These are phyloP conservation scores for Apiospora rasikravindrae DNA, from an alignment of 2,329 filamentous ascomycete genomes.

Conservation along the genomic window DNA sequence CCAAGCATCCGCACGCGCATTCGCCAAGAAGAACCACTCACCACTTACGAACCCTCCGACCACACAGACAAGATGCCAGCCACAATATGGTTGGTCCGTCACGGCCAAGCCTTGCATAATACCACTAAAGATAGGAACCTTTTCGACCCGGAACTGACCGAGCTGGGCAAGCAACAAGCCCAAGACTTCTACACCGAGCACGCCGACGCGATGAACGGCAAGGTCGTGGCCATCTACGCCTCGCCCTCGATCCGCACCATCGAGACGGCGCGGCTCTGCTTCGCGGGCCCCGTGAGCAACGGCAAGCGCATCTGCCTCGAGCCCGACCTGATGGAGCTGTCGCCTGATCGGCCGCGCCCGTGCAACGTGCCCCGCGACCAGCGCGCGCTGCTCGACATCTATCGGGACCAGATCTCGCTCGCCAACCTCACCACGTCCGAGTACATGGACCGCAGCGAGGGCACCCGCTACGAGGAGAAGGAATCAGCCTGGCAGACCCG, in stretches of 20 bases:
- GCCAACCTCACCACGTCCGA: background rate
- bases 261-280: background rate
- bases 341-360: fast-evolving
- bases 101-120: background rate
- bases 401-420: background rate
- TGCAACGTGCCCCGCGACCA: background rate
- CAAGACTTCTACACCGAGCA: background rate
- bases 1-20: background rate
- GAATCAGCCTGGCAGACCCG: background rate
- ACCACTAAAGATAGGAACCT: background rate
- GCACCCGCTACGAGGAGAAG: background rate
- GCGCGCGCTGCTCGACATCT: background rate
- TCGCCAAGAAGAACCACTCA: background rate
- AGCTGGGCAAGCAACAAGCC: background rate
- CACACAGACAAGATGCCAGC: background rate
- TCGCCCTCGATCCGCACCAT: background rate
- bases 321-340: background rate
- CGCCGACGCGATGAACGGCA: background rate
- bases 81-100: background rate
- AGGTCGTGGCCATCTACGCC: background rate
- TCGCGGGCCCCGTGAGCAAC: background rate
- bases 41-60: background rate
- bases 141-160: background rate
- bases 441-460: background rate
- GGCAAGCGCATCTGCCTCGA: background rate